Conservation (phyloP, 192 early-diverging fungal species). For the Entomortierella chlamydospora region DNA sequence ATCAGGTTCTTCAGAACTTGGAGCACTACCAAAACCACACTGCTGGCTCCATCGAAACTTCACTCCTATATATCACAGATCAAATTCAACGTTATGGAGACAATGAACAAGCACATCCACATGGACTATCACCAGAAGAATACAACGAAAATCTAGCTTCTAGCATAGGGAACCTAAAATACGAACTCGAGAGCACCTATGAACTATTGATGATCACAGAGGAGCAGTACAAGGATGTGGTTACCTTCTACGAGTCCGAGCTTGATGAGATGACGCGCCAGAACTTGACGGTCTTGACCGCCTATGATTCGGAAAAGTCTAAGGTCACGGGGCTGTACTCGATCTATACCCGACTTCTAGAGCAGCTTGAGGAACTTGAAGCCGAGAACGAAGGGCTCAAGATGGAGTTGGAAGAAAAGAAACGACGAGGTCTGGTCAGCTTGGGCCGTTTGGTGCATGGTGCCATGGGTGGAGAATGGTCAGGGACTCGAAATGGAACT, state of each 20-base stretch:
- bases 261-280: constrained; percentile 51
- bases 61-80: constrained; percentile 59
- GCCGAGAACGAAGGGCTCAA: constrained; percentile 56
- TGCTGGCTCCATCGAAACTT: constrained; percentile 58
- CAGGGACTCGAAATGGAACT: constrained; percentile 30
- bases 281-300: constrained; percentile 45
- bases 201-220: constrained; percentile 63
- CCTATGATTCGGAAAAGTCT: constrained; percentile 55
- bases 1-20: constrained; percentile 60
- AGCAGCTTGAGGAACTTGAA: constrained; percentile 54
- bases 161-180: constrained; percentile 51
- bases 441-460: constrained; percentile 42
- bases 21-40: constrained; percentile 61
- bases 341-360: constrained; percentile 47
- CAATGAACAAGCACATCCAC: constrained; percentile 26
- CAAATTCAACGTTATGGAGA: constrained; percentile 54
- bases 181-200: constrained; percentile 59
- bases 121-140: constrained; percentile 46
- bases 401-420: constrained; percentile 51
- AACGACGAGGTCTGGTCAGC: constrained; percentile 44
- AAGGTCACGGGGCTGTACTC: constrained; percentile 49
- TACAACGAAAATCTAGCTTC: constrained; percentile 45
- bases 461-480: constrained; percentile 48
- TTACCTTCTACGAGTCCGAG: constrained; percentile 51
- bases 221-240: constrained; percentile 49